Conservation (phyloP, 225 moss, liverwort and hornwort species). For the Lunularia cruciata region DNA sequence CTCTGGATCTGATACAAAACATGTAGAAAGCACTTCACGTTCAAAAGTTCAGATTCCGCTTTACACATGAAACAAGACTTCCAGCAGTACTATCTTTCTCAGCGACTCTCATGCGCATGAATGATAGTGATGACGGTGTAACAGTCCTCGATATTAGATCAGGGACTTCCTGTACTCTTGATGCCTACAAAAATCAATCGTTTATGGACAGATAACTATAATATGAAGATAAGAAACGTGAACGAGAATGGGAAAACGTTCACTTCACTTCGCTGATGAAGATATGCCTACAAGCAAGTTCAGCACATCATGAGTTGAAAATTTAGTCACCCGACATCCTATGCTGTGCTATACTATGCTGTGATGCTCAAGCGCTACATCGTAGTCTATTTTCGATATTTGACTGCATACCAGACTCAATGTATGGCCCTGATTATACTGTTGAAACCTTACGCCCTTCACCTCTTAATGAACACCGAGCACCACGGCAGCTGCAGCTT, state of each 20-base stretch:
- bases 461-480: background rate
- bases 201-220: background rate
- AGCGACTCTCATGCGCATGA: no score
- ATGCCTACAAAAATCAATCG: background rate
- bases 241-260: conserved; percentile 5
- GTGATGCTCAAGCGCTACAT: background rate
- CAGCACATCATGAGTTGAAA: background rate
- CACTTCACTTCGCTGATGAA: background rate
- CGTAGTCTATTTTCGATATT: background rate
- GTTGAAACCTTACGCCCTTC: background rate
- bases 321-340: background rate
- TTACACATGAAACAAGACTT: no score
- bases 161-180: background rate
- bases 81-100: no score
- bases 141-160: no score
- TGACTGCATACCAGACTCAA: background rate
- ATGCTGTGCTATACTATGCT: background rate
- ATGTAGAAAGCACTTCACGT: no score
- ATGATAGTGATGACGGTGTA: no score
- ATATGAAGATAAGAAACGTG: background rate
- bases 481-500: background rate
- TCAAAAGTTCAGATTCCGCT: no score
- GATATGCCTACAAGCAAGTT: background rate
- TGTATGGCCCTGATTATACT: background rate
- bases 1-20: no score